These are phyloP conservation scores for Purshia tridentata DNA, from an alignment of 306 rosid species.

Conservation along the genomic window DNA sequence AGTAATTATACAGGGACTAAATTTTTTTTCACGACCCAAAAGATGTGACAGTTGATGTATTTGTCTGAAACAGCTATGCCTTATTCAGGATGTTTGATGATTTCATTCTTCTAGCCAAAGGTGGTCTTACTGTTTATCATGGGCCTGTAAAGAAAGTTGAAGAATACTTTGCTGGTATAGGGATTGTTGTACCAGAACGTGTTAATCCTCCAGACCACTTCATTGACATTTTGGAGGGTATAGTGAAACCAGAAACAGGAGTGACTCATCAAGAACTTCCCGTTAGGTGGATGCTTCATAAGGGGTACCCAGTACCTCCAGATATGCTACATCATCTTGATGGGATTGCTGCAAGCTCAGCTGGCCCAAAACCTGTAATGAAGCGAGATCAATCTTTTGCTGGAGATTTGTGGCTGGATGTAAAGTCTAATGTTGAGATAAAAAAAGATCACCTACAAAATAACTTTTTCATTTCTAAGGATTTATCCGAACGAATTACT, in stretches of 20 bases:
- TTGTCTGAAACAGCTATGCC: constrained; percentile 47
- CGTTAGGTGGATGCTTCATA: constrained; percentile 83
- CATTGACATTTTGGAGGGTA: constrained; percentile 75
- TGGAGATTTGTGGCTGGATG: constrained; percentile 60
- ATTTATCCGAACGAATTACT: constrained; percentile 60
- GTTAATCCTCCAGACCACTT: constrained; percentile 84
- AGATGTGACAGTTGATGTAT: not conserved
- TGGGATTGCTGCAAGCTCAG: constrained; percentile 48
- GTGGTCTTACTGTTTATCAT: constrained; percentile 77
- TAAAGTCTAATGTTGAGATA: constrained; percentile 50
- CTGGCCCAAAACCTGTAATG: constrained; percentile 36
- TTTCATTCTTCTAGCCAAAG: constrained; percentile 75
- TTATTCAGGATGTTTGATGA: constrained; percentile 85
- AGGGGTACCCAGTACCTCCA: constrained; percentile 67
- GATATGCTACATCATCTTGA: constrained; percentile 69
- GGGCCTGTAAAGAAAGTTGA: constrained; percentile 81
- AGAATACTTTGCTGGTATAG: constrained; percentile 73
- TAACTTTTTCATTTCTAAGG: constrained; percentile 42
- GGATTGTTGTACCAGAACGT: constrained; percentile 70
- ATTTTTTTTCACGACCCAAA: not conserved
- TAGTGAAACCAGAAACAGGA: constrained; percentile 53
- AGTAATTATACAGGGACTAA: not conserved
- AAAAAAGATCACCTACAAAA: constrained; percentile 43
- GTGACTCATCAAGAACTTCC: constrained; percentile 68
- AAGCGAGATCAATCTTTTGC: constrained; percentile 52